Evolutionary conservation across 495 filamentous ascomycete genomes (phyloP), one percentile per base, ranked within the genome.

Genomic region (Bacidia rubella): DNA sequence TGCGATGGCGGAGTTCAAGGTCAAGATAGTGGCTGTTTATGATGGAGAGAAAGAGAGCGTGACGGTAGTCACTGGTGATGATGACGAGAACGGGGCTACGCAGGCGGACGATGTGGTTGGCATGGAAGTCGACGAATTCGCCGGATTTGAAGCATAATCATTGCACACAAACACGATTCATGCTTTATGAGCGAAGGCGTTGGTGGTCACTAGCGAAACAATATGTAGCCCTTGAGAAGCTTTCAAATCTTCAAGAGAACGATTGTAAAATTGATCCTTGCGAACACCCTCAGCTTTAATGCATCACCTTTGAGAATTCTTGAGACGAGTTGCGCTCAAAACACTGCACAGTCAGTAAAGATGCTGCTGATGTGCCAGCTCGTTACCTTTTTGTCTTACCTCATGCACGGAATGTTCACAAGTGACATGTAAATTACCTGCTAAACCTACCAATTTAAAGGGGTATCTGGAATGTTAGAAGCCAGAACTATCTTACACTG

Each of bases 1-100:
- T 22, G 81, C 81, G 35, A 82, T 86, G 65, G 81, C 88, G 52
- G 90, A 96, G 72, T 98, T 98, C 69, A 77, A 72, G 57, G 79
- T 98, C 21, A 67, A 77, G 57, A 65, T 95, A 52, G 71, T 85
- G 65, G 89, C 87, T 57, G 72, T 64, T 53, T 78, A 73, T 72
- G 65, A 61, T 2, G 60, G 67, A 53, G 62, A 62, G 42, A 67
- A 61, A 11, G 68, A 66, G 12, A 62, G 73, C 56, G 63, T 76
- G 10, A 67, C 65, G 56, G 62, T 72, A 22, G 21, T 53, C 51
- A 52, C 23, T n/a, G 2, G 11, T 55, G 77, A 95, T 23, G 69
- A 76, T 55, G 44, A 47, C 24, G 44, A 47, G 26, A 17, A 50
- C 19, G 0, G 5, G 23, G 3, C 19, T 32, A 29, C 23, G 17